Evolutionary conservation across 108 stramenopile genomes (phyloP).

Genomic region (Nannochloropsis oceanica): DNA sequence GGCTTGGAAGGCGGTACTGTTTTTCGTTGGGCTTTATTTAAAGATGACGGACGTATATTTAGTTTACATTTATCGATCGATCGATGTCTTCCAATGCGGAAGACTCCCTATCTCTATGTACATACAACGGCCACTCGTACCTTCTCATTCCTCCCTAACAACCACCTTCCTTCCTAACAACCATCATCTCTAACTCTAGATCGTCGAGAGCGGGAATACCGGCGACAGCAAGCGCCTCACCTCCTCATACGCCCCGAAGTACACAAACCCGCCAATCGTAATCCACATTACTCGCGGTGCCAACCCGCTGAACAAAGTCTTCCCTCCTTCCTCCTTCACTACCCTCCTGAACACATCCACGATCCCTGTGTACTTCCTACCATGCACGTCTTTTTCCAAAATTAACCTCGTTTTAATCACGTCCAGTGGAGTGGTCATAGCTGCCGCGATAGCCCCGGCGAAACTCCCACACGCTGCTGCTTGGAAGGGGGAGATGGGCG

Average conservation of each 20-base stretch:
- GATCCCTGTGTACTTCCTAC: conserved; percentile 7
- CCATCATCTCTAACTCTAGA: no score
- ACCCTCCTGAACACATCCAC: conserved; percentile 13
- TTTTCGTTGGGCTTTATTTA: no score
- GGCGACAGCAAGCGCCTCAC: neutral
- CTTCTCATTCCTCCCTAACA: no score
- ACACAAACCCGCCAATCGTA: conserved; percentile 90
- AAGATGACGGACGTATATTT: no score
- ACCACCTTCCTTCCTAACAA: no score
- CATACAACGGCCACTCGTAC: no score
- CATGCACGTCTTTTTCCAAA: conserved; percentile 4
- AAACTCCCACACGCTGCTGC: conserved; percentile 29
- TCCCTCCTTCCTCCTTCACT: conserved; percentile 11
- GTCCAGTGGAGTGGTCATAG: conserved; percentile 41
- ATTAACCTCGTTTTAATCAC: conserved; percentile 45
- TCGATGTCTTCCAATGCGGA: no score
- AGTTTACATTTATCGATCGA: no score
- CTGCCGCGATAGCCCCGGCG: conserved; percentile 38
- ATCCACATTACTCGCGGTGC: conserved; percentile 92
- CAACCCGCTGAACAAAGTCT: conserved; percentile 56
- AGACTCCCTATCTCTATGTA: no score
- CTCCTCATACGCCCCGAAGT: conserved; percentile 83
- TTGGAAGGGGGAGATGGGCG: neutral
- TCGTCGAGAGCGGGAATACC: neutral
- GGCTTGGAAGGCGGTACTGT: no score